Conservation (phyloP, 2,329 filamentous ascomycete genomes). For the Orbilia quercus region DNA sequence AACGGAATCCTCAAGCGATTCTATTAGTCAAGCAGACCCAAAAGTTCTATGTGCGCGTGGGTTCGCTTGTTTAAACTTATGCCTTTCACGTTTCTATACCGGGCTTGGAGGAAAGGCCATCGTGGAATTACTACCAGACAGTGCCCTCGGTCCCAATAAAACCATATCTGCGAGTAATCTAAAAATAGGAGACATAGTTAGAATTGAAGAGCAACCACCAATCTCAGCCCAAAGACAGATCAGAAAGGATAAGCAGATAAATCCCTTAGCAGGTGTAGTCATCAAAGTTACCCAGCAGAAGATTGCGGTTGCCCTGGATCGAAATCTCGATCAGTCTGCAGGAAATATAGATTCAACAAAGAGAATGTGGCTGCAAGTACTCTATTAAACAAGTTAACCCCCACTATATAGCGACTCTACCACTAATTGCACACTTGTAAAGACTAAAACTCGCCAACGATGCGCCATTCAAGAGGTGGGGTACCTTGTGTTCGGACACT, state of each 20-base stretch:
- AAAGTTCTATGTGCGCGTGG: conserved; percentile 73
- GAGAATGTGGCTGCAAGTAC: conserved; percentile 40
- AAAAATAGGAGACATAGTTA: conserved; percentile 80
- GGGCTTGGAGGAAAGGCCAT: conserved; percentile 92
- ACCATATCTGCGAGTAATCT: conserved; percentile 80
- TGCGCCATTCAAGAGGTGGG: conserved; percentile 49
- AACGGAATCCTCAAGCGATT: conserved; percentile 17
- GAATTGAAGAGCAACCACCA: conserved; percentile 78
- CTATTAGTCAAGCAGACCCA: conserved; percentile 7
- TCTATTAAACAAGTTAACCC: neutral
- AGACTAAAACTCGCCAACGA: conserved; percentile 50
- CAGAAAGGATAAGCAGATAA: conserved; percentile 74
- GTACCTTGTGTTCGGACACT: neutral
- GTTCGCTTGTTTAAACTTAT: conserved; percentile 81
- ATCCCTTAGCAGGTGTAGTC: conserved; percentile 76
- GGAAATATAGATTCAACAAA: conserved; percentile 60
- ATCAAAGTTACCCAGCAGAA: conserved; percentile 71
- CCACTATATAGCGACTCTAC: neutral
- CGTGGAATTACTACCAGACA: conserved; percentile 78
- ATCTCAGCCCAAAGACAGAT: conserved; percentile 78
- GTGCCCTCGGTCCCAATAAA: conserved; percentile 68
- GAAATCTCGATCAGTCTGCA: conserved; percentile 75
- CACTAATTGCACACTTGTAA: neutral
- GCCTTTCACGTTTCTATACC: conserved; percentile 79
- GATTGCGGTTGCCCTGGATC: conserved; percentile 76